Evolutionary conservation across 2,329 filamentous ascomycete species (phyloP).

Genomic region (Alternaria atra): DNA sequence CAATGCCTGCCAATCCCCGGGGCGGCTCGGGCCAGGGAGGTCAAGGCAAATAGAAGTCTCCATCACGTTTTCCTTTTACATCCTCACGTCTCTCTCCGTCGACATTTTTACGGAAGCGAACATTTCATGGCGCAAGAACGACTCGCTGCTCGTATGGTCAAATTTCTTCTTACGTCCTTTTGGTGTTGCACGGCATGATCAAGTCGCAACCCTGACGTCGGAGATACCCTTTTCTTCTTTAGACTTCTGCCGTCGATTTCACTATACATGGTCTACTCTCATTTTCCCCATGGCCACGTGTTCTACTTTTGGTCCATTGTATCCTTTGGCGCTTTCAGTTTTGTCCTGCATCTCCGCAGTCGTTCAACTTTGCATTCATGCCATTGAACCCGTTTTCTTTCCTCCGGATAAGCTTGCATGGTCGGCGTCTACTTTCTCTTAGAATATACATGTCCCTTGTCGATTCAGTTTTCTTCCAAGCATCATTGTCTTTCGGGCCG

Average conservation of each 20-base stretch:
- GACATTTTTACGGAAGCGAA: background rate
- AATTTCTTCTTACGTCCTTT: background rate
- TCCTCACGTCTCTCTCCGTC: background rate
- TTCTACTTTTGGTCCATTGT: background rate
- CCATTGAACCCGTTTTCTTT: slow-evolving; percentile 1
- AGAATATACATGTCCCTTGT: slow-evolving; percentile 4
- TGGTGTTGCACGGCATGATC: slow-evolving; percentile 7
- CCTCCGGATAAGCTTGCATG: slow-evolving; percentile 17
- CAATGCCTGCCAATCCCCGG: slow-evolving; percentile 42
- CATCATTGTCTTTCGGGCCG: slow-evolving; percentile 3
- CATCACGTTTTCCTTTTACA: background rate
- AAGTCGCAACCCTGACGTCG: slow-evolving; percentile 20
- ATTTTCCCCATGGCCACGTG: background rate
- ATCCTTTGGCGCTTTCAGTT: slow-evolving; percentile 1
- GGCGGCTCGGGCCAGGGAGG: slow-evolving; percentile 31
- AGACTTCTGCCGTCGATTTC: slow-evolving; percentile 5
- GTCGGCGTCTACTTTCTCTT: slow-evolving; percentile 14
- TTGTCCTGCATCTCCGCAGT: slow-evolving; percentile 10
- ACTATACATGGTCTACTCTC: background rate
- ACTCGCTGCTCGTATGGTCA: background rate
- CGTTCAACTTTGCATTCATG: slow-evolving; percentile 12
- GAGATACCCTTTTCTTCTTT: slow-evolving; percentile 16
- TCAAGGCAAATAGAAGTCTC: slow-evolving; percentile 30
- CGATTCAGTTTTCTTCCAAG: slow-evolving; percentile 1
- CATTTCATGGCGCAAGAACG: background rate